A percentile compares a stretch with the other conserved stretches of the same genome.
These are phyloP conservation scores for Phytopythium mirpurense DNA, from an alignment of 352 stramenopile species.

Conservation along the genomic window DNA sequence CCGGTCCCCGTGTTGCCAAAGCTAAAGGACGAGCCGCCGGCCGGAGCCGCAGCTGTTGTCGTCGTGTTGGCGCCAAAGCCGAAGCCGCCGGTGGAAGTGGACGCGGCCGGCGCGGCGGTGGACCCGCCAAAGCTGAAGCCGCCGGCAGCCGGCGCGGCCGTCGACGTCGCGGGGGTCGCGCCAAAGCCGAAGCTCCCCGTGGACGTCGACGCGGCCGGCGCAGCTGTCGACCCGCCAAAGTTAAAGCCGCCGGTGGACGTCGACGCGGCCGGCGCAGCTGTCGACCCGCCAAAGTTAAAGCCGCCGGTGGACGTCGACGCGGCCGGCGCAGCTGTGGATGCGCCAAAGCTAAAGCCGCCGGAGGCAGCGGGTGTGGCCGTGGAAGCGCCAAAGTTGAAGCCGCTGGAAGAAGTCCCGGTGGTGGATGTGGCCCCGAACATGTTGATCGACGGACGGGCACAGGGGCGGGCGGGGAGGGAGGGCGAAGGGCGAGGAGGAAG, in stretches of 20 bases:
- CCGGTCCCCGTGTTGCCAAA: conserved; percentile 9
- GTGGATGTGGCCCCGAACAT: conserved; percentile 54
- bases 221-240: conserved; percentile 29
- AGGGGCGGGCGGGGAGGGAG: too few relatives aligned
- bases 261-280: conserved; percentile 19
- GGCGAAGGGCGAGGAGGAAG: neutral
- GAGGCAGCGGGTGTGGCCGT: conserved; percentile 12
- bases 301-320: conserved; percentile 11
- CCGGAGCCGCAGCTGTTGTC: conserved; percentile 5
- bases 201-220: conserved; percentile 14
- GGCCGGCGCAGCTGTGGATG: too few relatives aligned
- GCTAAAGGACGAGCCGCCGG: conserved; percentile 7
- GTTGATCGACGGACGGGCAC: neutral
- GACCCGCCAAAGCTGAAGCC: conserved; percentile 17
- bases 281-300: conserved; percentile 15
- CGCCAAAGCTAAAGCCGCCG: conserved; percentile 15
- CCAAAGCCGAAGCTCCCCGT: conserved; percentile 46
- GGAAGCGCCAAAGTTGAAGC: conserved; percentile 15
- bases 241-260: conserved; percentile 28
- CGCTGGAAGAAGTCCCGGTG: conserved; percentile 7
- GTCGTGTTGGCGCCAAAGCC: conserved; percentile 10
- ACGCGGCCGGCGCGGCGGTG: conserved; percentile 16
- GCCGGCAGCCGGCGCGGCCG: conserved; percentile 5
- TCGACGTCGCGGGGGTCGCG: conserved; percentile 15
- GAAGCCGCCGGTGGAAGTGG: conserved; percentile 12